A percentile compares a stretch with the other conserved stretches of the same genome.
phyloP scores from a whole-genome alignment of 2,329 filamentous ascomycete genomes.

The Colletotrichum euphorbiae region DNA sequence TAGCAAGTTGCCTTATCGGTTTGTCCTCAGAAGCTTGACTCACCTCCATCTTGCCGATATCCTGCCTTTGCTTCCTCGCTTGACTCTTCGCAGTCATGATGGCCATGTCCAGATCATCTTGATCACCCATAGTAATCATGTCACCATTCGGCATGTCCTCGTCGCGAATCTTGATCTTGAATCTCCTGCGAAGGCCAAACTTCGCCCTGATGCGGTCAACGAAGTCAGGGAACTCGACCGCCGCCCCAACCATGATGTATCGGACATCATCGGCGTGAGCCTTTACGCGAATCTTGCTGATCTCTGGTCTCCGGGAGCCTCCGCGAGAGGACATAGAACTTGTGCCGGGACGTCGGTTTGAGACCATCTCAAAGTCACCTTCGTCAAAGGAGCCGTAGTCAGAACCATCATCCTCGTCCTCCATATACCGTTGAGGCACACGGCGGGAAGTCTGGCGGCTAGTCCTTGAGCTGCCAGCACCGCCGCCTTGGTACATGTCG shows the following conservation, averaged over 20 bases:
- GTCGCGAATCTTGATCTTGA: slow-evolving; percentile 90
- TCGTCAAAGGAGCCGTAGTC: slow-evolving; percentile 79
- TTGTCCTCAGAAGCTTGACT: slow-evolving; percentile 52
- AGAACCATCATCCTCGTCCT: slow-evolving; percentile 82
- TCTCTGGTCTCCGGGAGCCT: slow-evolving; percentile 71
- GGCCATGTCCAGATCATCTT: slow-evolving; percentile 94
- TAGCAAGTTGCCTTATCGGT: slow-evolving; percentile 37
- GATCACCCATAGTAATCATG: slow-evolving; percentile 97
- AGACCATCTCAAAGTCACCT: slow-evolving; percentile 83
- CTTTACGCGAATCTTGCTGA: slow-evolving; percentile 88
- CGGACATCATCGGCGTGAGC: slow-evolving; percentile 92
- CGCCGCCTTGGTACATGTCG: slow-evolving; percentile 64
- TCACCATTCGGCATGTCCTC: slow-evolving; percentile 82
- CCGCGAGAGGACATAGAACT: slow-evolving; percentile 62
- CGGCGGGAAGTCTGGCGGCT: slow-evolving; percentile 53
- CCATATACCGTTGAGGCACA: slow-evolving; percentile 72
- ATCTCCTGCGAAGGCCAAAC: slow-evolving; percentile 79
- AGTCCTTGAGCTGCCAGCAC: slow-evolving; percentile 50
- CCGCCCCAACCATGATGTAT: slow-evolving; percentile 86
- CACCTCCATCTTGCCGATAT: slow-evolving; percentile 96
- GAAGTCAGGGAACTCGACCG: slow-evolving; percentile 81
- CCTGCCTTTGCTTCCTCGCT: slow-evolving; percentile 78
- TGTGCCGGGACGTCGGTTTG: slow-evolving; percentile 59
- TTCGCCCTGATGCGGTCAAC: slow-evolving; percentile 86
- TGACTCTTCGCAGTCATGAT: slow-evolving; percentile 75